phyloP scores from a whole-genome alignment of 148 eudicot species.

The Chenopodium suecicum region DNA sequence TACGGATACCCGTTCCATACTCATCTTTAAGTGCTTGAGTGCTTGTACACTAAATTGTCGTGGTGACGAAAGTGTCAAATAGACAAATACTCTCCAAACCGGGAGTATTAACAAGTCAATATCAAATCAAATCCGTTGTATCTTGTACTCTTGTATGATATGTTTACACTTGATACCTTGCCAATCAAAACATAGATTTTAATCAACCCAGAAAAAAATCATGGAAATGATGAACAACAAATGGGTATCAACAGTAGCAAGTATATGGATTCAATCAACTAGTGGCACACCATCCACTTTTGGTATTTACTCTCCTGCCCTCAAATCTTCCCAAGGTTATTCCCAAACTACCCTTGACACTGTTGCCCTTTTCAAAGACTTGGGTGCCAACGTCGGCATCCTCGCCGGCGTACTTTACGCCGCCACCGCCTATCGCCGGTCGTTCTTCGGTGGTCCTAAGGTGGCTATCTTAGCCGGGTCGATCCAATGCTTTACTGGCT shows the following conservation, averaged over 20 bases:
- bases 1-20: too few species aligned
- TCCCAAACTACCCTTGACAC: conserved; percentile 66
- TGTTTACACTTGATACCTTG: too few species aligned
- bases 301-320: conserved; percentile 56
- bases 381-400: conserved; percentile 64
- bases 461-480: conserved; percentile 49
- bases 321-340: conserved; percentile 63
- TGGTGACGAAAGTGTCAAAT: too few species aligned
- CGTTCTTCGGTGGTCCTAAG: conserved; percentile 48
- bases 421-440: conserved; percentile 31
- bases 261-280: conserved; percentile 68
- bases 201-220: background rate
- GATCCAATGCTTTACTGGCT: conserved; percentile 58
- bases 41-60: too few species aligned
- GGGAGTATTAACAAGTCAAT: too few species aligned
- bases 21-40: too few species aligned
- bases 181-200: too few species aligned
- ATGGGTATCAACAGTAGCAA: conserved; percentile 52
- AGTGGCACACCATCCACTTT: conserved; percentile 74
- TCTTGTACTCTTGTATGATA: too few species aligned
- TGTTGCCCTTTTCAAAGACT: conserved; percentile 63
- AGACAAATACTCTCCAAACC: too few species aligned
- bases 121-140: too few species aligned
- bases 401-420: conserved; percentile 64
- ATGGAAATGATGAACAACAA: conserved; percentile 31